Percentiles rank a stretch among this genome's conserved stretches.
phyloP scores from a whole-genome alignment of 306 rosid genomes.

The Trichosanthes cucumerina region DNA sequence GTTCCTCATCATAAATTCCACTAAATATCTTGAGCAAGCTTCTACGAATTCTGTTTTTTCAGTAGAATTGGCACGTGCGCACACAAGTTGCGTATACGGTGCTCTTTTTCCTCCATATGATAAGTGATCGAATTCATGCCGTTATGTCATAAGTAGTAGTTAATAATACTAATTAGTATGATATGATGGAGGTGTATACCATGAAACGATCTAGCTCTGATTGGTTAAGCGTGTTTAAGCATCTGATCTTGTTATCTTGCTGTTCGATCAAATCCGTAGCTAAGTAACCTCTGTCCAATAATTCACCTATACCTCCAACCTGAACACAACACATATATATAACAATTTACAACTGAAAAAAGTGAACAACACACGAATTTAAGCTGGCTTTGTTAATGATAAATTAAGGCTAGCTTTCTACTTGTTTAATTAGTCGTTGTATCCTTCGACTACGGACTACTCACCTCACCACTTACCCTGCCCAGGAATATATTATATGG shows the following conservation, averaged over 20 bases:
- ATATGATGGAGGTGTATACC: slow-evolving; percentile 24
- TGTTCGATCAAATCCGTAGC: slow-evolving; percentile 24
- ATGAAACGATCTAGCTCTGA: slow-evolving; percentile 81
- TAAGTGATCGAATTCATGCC: too few relatives aligned
- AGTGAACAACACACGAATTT: too few relatives aligned
- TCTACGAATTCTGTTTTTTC: too few relatives aligned
- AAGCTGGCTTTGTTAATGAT: too few relatives aligned
- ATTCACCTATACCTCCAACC: slow-evolving; percentile 42
- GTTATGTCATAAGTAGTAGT: neutral
- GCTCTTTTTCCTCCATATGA: too few relatives aligned
- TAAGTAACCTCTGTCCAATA: slow-evolving; percentile 25
- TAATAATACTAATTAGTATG: neutral
- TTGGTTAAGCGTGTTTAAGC: slow-evolving; percentile 29
- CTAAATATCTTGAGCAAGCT: too few relatives aligned
- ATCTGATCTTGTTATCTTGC: slow-evolving; percentile 19
- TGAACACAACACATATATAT: slow-evolving; percentile 6
- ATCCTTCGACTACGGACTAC: neutral
- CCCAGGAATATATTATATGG: neutral
- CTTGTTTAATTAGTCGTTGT: neutral
- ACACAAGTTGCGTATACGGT: too few relatives aligned
- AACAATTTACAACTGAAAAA: neutral
- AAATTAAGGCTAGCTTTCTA: too few relatives aligned
- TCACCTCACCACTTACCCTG: neutral
- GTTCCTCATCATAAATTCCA: too few relatives aligned
- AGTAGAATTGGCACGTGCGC: too few relatives aligned